phyloP scores from a whole-genome alignment of 768 basidiomycete species.

The Lactarius hatsudake region DNA sequence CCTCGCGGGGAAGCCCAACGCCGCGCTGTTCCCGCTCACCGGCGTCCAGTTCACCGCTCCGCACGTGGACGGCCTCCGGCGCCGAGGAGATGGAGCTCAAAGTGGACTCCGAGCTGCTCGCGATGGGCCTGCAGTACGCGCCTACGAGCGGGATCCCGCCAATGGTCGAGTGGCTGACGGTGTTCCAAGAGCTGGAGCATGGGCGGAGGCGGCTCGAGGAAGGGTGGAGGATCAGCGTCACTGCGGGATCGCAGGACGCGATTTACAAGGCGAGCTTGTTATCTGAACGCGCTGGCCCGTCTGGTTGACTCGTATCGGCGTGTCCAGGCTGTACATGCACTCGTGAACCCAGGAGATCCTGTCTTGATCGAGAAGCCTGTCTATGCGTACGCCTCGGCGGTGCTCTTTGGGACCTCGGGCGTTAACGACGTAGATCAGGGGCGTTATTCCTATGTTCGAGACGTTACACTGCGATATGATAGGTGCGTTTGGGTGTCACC shows the following conservation, averaged over 20 bases:
- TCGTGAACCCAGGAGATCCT: constrained; percentile 77
- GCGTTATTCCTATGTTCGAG: constrained; percentile 62
- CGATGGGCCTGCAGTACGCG: constrained; percentile 72
- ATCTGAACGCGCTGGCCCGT: background rate
- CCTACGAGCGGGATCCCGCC: constrained; percentile 63
- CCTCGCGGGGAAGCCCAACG: constrained; percentile 89
- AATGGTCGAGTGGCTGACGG: constrained; percentile 63
- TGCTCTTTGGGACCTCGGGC: constrained; percentile 8
- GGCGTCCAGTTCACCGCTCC: constrained; percentile 65
- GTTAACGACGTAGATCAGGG: constrained; percentile 39
- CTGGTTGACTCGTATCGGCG: constrained; percentile 5
- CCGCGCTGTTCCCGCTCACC: constrained; percentile 67
- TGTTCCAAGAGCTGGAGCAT: constrained; percentile 70
- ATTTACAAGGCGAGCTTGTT: constrained; percentile 67
- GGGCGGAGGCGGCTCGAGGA: constrained; percentile 51
- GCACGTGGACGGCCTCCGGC: constrained; percentile 43
- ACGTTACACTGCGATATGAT: constrained; percentile 54
- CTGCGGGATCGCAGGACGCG: constrained; percentile 85
- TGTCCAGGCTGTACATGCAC: constrained; percentile 59
- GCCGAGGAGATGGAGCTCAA: constrained; percentile 47
- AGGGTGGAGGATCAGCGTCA: constrained; percentile 50
- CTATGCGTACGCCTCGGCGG: constrained; percentile 53
- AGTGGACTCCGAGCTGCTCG: constrained; percentile 48
- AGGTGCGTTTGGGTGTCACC: constrained; percentile 39
- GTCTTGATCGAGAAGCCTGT: constrained; percentile 81